Conservation (phyloP, 305 asterid genomes). For the Fraxinus latifolia region DNA sequence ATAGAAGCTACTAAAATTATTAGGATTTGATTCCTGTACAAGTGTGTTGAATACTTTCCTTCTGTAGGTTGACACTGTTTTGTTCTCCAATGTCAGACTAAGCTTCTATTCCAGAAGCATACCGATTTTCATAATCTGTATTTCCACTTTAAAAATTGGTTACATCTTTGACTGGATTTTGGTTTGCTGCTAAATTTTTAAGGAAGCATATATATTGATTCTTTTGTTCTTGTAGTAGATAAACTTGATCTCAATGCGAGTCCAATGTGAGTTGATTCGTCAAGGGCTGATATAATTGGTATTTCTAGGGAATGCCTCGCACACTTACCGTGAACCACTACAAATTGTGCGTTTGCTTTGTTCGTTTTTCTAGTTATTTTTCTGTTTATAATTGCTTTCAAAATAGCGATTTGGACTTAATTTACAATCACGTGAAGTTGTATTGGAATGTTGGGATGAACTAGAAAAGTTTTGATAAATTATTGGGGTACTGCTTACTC, state of each 20-base stretch:
- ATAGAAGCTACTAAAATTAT: background rate
- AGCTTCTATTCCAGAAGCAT: background rate
- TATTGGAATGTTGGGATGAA: background rate
- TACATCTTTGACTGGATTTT: background rate
- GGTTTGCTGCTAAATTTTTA: background rate
- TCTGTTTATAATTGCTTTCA: background rate
- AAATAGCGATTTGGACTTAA: background rate
- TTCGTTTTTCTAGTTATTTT: background rate
- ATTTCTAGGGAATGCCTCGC: background rate
- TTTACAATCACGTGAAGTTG: background rate
- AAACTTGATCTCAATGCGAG: background rate
- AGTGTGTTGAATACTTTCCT: background rate
- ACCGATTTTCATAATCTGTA: background rate
- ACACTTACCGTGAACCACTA: background rate
- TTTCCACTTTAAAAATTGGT: background rate
- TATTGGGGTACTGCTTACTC: constrained; percentile 6
- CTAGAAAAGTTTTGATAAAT: background rate
- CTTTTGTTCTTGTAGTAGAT: background rate
- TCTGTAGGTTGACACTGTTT: background rate
- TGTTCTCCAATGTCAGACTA: background rate
- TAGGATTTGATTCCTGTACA: background rate
- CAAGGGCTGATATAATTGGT: background rate
- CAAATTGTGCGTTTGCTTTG: background rate
- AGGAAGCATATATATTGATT: background rate
- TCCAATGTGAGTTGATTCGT: background rate